A percentile compares a stretch with the other conserved stretches of the same genome.
Conservation (phyloP, 306 rosid genomes). For the Casuarina glauca region DNA sequence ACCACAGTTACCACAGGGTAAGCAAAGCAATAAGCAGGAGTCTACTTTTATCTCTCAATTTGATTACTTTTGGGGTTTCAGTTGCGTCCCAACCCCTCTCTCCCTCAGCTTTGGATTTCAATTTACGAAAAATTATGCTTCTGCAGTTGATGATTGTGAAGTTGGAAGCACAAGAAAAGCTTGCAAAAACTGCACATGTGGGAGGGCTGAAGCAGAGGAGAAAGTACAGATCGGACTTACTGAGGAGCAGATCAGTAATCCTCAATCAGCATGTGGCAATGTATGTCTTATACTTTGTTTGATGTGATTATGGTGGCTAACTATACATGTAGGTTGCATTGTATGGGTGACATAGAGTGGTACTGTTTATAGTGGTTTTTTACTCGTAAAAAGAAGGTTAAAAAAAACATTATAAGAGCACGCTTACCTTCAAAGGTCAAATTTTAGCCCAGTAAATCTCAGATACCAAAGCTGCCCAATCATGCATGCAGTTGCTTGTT, state of each 20-base stretch:
- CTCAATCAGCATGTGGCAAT: slow-evolving; percentile 91
- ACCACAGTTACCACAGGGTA: slow-evolving; percentile 66
- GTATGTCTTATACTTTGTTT: slow-evolving; percentile 41
- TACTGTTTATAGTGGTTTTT: too few species aligned
- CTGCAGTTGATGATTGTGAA: slow-evolving; percentile 77
- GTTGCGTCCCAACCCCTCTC: not conserved
- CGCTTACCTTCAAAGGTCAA: not conserved
- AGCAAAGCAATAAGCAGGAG: slow-evolving; percentile 20
- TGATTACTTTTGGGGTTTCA: not conserved
- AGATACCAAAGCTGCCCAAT: not conserved
- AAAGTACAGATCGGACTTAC: slow-evolving; percentile 69
- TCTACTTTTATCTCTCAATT: not conserved
- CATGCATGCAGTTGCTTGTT: not conserved
- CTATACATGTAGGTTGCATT: not conserved
- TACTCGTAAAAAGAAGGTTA: too few species aligned
- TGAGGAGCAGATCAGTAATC: slow-evolving; percentile 69
- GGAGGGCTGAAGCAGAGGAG: slow-evolving; percentile 91
- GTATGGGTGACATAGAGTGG: not conserved
- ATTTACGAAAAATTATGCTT: slow-evolving; percentile 19
- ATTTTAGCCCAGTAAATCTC: not conserved
- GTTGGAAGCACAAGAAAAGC: slow-evolving; percentile 87
- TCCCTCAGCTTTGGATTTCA: not conserved
- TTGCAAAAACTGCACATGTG: slow-evolving; percentile 89
- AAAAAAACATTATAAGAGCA: too few species aligned
- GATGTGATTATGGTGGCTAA: not conserved